A percentile compares a stretch with the other conserved stretches of the same genome.
These are phyloP conservation scores for Aphanocladium album DNA, from an alignment of 2,329 filamentous ascomycete genomes.

Conservation along the genomic window DNA sequence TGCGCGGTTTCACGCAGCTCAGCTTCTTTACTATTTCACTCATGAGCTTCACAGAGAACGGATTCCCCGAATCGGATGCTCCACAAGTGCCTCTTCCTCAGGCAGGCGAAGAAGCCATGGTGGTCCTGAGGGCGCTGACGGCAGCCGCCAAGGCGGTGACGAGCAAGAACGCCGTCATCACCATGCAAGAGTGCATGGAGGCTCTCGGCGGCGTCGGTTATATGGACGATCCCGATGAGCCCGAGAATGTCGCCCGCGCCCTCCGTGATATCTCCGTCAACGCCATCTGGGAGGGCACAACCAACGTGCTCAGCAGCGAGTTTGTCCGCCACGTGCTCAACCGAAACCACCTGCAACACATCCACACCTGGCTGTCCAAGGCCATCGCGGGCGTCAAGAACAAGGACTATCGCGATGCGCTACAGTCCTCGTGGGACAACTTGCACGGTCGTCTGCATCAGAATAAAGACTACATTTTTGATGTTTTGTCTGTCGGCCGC, in stretches of 20 bases:
- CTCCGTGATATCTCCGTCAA: slow-evolving; percentile 14
- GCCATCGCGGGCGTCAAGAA: not conserved
- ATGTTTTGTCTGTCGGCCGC: slow-evolving; percentile 7
- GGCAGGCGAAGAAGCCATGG: slow-evolving; percentile 5
- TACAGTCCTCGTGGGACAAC: not conserved
- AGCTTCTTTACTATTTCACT: slow-evolving; percentile 12
- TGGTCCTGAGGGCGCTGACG: slow-evolving; percentile 11
- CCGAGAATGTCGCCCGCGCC: slow-evolving; percentile 13
- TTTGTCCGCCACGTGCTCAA: slow-evolving; percentile 13
- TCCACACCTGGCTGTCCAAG: slow-evolving; percentile 3
- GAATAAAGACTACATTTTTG: slow-evolving; percentile 4
- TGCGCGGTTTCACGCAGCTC: slow-evolving; percentile 9
- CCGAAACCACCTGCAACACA: slow-evolving; percentile 1
- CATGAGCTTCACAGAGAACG: slow-evolving; percentile 16
- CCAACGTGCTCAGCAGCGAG: slow-evolving; percentile 16
- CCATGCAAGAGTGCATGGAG: slow-evolving; percentile 16
- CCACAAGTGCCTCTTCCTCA: not conserved
- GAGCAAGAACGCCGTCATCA: slow-evolving; percentile 11
- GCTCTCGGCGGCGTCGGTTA: slow-evolving; percentile 16
- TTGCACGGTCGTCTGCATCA: not conserved
- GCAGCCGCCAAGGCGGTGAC: slow-evolving; percentile 13
- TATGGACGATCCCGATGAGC: slow-evolving; percentile 16
- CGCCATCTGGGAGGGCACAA: slow-evolving; percentile 17
- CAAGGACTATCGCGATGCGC: not conserved
- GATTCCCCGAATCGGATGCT: not conserved